Base-by-base conservation (phyloP, 495 filamentous ascomycete species). In the Aspergillus nidulans region DNA sequence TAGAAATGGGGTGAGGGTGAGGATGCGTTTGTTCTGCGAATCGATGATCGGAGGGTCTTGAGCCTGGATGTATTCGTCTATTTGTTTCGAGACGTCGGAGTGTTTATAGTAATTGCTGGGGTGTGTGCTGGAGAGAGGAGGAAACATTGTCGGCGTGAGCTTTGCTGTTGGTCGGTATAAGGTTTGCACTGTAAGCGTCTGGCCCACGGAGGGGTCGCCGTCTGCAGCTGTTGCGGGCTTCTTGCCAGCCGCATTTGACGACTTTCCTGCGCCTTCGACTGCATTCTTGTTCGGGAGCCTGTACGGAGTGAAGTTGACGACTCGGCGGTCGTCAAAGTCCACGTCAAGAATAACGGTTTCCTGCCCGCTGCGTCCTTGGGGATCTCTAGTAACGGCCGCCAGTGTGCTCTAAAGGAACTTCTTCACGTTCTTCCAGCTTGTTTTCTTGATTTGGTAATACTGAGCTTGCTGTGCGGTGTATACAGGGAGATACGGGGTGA, bases 391-490 rank as follows among this genome's bases (percentile, higher is more conserved):
- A 74, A n/a, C n/a, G n/a, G n/a, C n/a, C n/a, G n/a, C 63, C 48
- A 81, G 69, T 62, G 88, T 89, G 63, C n/a, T n/a, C 63, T 89
- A 89, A 67, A 89, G 82, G 65, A 89, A 89, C 55, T 88, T 89
- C 55, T 83, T 85, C 39, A 84, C 77, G 51, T 82, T 89, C 68
- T 89, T 90, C 80, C 85, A 87, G 65, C 79, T 85, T 6, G 85
- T 85, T 68, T 86, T 89, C 70, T 89, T 90, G 63, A 90, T 85
- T 59, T 82, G 79, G 28, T 88, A 77, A 20, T 73, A 81, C 23
- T 82, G 76, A 12, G 78, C 72, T 63, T 83, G 76, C 20, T 76
- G 72, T 8, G 74, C 69, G 10, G 74, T 79, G 61, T 73, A 82
- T 47, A 80, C 77, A 0, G 87, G 87, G 6, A 90, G 75, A 58